phyloP scores from a whole-genome alignment of 495 filamentous ascomycete species.

The Penicillium angulare region DNA sequence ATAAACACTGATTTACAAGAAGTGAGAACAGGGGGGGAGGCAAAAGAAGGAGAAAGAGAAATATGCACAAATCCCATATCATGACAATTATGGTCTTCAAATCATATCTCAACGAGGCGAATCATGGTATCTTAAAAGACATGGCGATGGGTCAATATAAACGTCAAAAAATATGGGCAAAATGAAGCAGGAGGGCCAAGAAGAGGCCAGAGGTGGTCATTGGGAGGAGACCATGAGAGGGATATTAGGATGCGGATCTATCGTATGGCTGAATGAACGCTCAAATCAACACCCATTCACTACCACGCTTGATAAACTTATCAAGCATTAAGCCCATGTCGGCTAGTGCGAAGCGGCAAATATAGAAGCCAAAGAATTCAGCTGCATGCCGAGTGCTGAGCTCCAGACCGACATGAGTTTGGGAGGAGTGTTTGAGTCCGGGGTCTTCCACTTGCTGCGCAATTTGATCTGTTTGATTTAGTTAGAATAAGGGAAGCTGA shows the following conservation, averaged over 20 bases:
- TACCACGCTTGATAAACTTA: conserved; percentile 95
- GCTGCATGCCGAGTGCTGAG: conserved; percentile 90
- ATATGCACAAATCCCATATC: conserved; percentile 17
- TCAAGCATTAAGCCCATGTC: conserved; percentile 87
- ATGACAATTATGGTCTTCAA: conserved; percentile 29
- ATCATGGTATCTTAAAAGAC: conserved; percentile 39
- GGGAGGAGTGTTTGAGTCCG: conserved; percentile 75
- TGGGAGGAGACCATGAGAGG: too few species aligned
- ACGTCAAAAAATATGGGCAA: conserved; percentile 25
- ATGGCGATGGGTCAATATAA: conserved; percentile 19
- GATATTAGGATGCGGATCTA: neutral
- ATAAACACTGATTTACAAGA: conserved; percentile 9
- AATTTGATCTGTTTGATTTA: conserved; percentile 73
- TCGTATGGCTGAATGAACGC: neutral
- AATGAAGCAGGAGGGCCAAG: neutral
- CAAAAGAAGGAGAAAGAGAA: conserved; percentile 6
- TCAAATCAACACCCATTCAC: conserved; percentile 81
- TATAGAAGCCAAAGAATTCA: conserved; percentile 96
- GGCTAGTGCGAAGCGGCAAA: conserved; percentile 87
- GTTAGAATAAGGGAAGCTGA: conserved; percentile 7
- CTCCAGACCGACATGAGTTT: conserved; percentile 90
- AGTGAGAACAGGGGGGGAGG: neutral
- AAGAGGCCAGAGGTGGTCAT: too few species aligned
- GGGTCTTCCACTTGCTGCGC: conserved; percentile 94
- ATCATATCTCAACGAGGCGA: conserved; percentile 22